Evolutionary conservation across 2,329 filamentous ascomycete species (phyloP).

Genomic region (Aspergillus sp.): DNA sequence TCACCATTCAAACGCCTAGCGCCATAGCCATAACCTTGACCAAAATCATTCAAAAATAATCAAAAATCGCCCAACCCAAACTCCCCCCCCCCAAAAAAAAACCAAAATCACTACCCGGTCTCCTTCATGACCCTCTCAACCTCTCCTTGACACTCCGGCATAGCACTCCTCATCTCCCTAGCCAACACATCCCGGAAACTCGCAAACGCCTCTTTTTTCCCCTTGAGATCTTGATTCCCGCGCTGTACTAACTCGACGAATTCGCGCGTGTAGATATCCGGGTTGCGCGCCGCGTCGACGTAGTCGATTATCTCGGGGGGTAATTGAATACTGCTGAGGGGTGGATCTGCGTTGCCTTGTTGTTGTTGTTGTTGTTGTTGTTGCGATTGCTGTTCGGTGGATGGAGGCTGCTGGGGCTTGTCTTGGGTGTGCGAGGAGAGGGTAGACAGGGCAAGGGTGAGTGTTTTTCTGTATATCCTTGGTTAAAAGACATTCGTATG

Average conservation of each 20-base stretch:
- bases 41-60: too few species aligned
- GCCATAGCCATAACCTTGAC: too few species aligned
- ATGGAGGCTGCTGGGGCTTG: conserved; percentile 2
- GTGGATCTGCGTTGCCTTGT: conserved; percentile 31
- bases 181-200: conserved; percentile 54
- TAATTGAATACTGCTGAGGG: conserved; percentile 47
- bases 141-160: conserved; percentile 51
- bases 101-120: conserved; percentile 13
- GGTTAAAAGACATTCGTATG: background rate
- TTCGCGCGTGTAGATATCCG: conserved; percentile 60
- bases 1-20: too few species aligned
- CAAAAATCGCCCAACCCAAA: too few species aligned
- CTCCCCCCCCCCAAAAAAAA: too few species aligned
- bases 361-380: conserved; percentile 5
- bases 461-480: conserved; percentile 36
- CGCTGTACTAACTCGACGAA: conserved; percentile 59
- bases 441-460: conserved; percentile 49
- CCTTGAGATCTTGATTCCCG: conserved; percentile 57
- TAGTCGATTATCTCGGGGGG: conserved; percentile 58
- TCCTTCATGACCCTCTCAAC: conserved; percentile 45
- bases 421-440: conserved; percentile 39
- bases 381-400: background rate
- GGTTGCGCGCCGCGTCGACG: conserved; percentile 57
- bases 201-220: conserved; percentile 54
- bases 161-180: conserved; percentile 50